Conservation (phyloP, 1,284 basidiomycete species). For the Ustilago sp. region DNA sequence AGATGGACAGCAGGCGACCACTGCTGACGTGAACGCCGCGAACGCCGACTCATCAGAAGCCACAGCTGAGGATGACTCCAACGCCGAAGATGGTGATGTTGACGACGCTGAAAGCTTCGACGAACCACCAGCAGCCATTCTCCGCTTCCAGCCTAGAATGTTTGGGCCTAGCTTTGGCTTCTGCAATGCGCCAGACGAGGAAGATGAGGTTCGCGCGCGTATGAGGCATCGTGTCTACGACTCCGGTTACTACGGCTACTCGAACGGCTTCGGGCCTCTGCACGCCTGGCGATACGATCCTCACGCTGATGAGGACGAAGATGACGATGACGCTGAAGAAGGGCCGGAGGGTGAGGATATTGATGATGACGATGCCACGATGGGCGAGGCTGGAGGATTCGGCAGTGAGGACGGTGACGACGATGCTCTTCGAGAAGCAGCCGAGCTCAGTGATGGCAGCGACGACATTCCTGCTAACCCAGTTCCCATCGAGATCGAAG, state of each 20-base stretch:
- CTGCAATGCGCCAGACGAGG: conserved; percentile 38
- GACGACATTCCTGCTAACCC: conserved; percentile 38
- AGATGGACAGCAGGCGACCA: neutral
- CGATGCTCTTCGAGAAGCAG: conserved; percentile 28
- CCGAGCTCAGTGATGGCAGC: conserved; percentile 18
- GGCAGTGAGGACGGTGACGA: conserved; percentile 37
- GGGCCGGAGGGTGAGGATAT: conserved; percentile 12
- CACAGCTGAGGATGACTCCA: neutral
- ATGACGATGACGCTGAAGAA: conserved; percentile 7
- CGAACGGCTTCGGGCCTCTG: conserved; percentile 43
- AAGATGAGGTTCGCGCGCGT: conserved; percentile 38
- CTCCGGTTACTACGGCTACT: conserved; percentile 40
- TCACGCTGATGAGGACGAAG: neutral
- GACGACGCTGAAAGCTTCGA: conserved; percentile 36
- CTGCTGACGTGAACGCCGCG: neutral
- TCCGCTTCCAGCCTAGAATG: conserved; percentile 27
- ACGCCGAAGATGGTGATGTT: neutral
- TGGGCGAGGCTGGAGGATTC: conserved; percentile 8
- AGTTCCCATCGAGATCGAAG: conserved; percentile 44
- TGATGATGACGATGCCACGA: conserved; percentile 15
- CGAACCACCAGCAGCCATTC: conserved; percentile 37
- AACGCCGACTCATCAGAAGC: neutral
- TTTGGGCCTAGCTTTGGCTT: conserved; percentile 51
- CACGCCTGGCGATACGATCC: conserved; percentile 36
- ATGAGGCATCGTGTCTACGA: conserved; percentile 51